Evolutionary conservation across 1,284 basidiomycete genomes (phyloP), one percentile per base, ranked within the genome.

Genomic region (Apiotrichum laibachii): DNA sequence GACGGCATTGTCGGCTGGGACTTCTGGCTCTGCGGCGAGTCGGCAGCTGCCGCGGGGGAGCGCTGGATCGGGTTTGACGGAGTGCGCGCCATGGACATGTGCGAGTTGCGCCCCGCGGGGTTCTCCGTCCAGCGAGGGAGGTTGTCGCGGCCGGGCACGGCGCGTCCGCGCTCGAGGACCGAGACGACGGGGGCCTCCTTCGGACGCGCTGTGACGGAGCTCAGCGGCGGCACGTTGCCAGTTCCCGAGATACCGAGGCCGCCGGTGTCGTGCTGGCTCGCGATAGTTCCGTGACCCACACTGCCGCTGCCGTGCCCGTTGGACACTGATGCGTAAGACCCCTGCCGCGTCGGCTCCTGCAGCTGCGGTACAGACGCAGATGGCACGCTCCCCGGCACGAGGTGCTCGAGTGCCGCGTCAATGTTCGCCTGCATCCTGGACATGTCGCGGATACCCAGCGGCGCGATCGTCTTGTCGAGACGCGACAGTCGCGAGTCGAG

Each of bases 401-500:
- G 15, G 21, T 6, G 8, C 35, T 34, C n/a, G 35, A 50, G 49
- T 35, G 53, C 56, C 7, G 53, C 44, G 37, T 63, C 56, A 47
- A 63, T 35, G 44, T 60, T 60, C 31, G 50, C 19, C 22, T 43
- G 19, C 19, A 56, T 66, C 62, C 15, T 64, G 53, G 71, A 68
- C 46, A 70, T 52, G 11, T 74, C 71, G 50, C 74, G 72, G 19
- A 79, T 65, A 2, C 77, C 77, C 11, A 79, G 67, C 6, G 75
- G 76, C 11, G 71, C 70, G 26, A 79, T 76, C 1, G 73, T 72
- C 64, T 77, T 79, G 66, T 79, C 77, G 5, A 79, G 62, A 19
- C 73, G 58, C 4, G 70, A 72, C 8, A 79, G 59, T n/a, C 77
- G 66, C 0, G 71, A 69, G 54, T 79, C 77, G 9, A 79, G 67